phyloP scores from a whole-genome alignment of 495 filamentous ascomycete species.

The Penicillium parvum region DNA sequence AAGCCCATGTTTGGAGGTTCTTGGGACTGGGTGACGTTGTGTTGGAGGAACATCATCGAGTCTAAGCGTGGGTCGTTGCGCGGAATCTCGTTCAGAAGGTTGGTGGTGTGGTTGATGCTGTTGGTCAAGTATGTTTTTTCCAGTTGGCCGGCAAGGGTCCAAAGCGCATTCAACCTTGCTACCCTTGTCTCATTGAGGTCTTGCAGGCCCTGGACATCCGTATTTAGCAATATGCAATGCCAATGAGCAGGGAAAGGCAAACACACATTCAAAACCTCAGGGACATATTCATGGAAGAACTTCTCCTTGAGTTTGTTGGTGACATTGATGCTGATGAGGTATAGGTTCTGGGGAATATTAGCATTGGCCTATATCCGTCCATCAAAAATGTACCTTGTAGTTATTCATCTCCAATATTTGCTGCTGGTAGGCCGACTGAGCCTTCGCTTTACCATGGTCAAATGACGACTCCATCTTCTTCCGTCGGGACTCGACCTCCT shows the following conservation, averaged over 20 bases:
- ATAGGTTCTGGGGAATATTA: slow-evolving; percentile 85
- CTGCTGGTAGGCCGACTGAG: slow-evolving; percentile 83
- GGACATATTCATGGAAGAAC: slow-evolving; percentile 95
- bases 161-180: slow-evolving; percentile 75
- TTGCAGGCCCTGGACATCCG: slow-evolving; percentile 59
- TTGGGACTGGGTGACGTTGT: slow-evolving; percentile 76
- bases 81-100: slow-evolving; percentile 73
- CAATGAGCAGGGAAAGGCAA: background rate
- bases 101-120: slow-evolving; percentile 64
- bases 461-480: slow-evolving; percentile 91
- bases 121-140: slow-evolving; percentile 68
- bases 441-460: slow-evolving; percentile 78
- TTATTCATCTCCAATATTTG: slow-evolving; percentile 93
- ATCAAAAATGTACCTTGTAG: slow-evolving; percentile 57
- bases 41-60: slow-evolving; percentile 93
- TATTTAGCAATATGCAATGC: background rate
- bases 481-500: slow-evolving; percentile 89
- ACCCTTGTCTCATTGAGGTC: slow-evolving; percentile 88
- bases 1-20: slow-evolving; percentile 82
- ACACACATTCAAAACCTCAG: slow-evolving; percentile 82
- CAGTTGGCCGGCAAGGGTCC: slow-evolving; percentile 74
- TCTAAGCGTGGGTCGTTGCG: slow-evolving; percentile 86
- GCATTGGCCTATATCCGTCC: no score
- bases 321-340: slow-evolving; percentile 89
- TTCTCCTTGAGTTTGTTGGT: slow-evolving; percentile 95